Percentiles rank a stretch among this genome's conserved stretches.
These are phyloP conservation scores for Daldinia sp. DNA, from an alignment of 2,329 filamentous ascomycete genomes.

Conservation along the genomic window DNA sequence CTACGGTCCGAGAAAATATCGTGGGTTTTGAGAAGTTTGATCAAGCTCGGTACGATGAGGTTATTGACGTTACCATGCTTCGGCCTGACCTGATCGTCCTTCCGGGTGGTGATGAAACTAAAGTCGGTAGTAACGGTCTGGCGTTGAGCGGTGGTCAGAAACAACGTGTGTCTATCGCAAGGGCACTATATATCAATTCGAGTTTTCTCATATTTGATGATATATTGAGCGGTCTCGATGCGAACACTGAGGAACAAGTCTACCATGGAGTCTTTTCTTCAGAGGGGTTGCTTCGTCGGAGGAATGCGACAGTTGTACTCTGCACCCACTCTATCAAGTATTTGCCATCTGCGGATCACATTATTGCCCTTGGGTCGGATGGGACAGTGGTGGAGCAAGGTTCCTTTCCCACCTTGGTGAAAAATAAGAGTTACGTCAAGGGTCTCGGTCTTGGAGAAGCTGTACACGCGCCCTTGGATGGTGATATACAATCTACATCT, in stretches of 20 bases:
- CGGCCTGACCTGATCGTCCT: neutral
- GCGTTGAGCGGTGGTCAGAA: neutral
- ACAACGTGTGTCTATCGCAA: neutral
- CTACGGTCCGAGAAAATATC: slow-evolving; percentile 46
- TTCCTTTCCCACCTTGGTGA: no score
- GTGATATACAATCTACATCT: no score
- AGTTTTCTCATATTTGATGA: slow-evolving; percentile 48
- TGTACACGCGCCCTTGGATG: no score
- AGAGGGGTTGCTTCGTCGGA: slow-evolving; percentile 38
- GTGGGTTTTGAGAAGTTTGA: slow-evolving; percentile 42
- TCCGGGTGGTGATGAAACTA: neutral
- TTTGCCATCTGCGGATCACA: neutral
- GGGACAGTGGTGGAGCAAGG: neutral
- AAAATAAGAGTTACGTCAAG: no score
- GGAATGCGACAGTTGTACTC: neutral
- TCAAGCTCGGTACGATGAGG: neutral
- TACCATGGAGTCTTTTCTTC: slow-evolving; percentile 44
- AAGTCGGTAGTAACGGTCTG: neutral
- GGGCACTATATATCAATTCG: slow-evolving; percentile 42
- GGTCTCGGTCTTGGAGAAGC: no score
- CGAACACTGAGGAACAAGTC: slow-evolving; percentile 46
- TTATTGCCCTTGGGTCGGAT: neutral
- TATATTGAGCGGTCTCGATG: slow-evolving; percentile 49
- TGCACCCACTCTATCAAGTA: neutral
- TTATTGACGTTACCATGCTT: neutral